Percentiles rank a stretch among this genome's conserved stretches.
Evolutionary conservation across 306 rosid species (phyloP).

Genomic region (Senna siamea): DNA sequence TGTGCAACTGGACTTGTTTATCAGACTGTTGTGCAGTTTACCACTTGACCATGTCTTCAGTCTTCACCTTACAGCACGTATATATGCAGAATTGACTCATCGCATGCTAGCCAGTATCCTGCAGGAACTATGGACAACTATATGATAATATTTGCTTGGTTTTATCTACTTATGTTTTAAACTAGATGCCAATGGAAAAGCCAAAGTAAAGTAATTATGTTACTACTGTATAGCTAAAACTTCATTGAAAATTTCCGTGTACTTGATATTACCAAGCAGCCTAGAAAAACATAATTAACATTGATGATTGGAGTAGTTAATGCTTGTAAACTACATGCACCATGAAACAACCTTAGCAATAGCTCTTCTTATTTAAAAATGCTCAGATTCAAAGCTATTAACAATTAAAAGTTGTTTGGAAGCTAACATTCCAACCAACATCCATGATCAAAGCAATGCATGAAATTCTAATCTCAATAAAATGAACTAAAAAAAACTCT

Average conservation of each 20-base stretch:
- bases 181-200: neutral
- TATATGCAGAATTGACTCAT: no score
- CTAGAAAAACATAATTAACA: constrained; percentile 1
- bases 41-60: neutral
- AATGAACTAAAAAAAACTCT: constrained; percentile 13
- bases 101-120: neutral
- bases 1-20: neutral
- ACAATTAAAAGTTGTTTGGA: constrained; percentile 27
- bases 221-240: neutral
- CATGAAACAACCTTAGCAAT: constrained; percentile 2
- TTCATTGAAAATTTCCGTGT: neutral
- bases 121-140: constrained; percentile 4
- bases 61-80: neutral
- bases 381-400: constrained; percentile 28
- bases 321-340: neutral
- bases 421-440: neutral
- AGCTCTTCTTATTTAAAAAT: neutral
- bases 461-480: constrained; percentile 9
- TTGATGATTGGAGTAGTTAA: neutral
- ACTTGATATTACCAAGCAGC: neutral
- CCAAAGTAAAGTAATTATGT: neutral
- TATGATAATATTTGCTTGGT: neutral
- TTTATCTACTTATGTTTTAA: neutral
- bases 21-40: neutral
- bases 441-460: constrained; percentile 24